Base-by-base conservation (phyloP, 345 rosid species). In the Eucalyptus regnans region DNA sequence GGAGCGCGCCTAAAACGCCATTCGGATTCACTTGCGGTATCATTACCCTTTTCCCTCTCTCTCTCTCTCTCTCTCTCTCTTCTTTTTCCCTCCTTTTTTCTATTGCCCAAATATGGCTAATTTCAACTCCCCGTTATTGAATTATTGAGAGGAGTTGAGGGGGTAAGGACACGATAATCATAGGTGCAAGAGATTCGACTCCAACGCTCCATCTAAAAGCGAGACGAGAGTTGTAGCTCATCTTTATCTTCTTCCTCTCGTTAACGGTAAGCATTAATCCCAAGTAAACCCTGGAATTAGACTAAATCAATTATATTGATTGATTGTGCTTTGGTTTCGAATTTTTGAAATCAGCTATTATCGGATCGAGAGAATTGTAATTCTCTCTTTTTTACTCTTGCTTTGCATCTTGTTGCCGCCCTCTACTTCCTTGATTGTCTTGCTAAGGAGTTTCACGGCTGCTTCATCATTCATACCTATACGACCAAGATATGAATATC, bases 231-330 rank as follows among this genome's bases (percentile, higher is more conserved):
- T 56, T 33, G 37, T 33, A 33, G 37, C 37, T 33, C 37, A 33
- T 33, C 37, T 33, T 62, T 13, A 8, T 29, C 8, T 62, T 62
- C 33, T 62, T 29, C 68, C 68, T 6, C 31, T 27, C 8, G 0
- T 29, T 27, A 6, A 13, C 2, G 1, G 0, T 62, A 13, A 29
- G 4, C 68, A 29, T 29, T 13, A 13, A 4, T 27, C 1, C 7
- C 1, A 1, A 5, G 2, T 25, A 5, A 4, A 4, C 0, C 4
- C 1, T 25, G 0, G 2, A 10, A 25, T 10, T 1, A 0, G 13
- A 58, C n/a, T 25, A 11, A 58, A 25, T 14, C 29, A 4, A 1
- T 1, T 1, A 17, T 18, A 7, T 8, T 5, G 5, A 4, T 1
- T 23, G 1, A 56, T 23, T 23, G 3, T 9, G 62, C 12, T 23